Evolutionary conservation across 345 rosid species (phyloP), one percentile per base, ranked within the genome.

Genomic region (Populus tremula): DNA sequence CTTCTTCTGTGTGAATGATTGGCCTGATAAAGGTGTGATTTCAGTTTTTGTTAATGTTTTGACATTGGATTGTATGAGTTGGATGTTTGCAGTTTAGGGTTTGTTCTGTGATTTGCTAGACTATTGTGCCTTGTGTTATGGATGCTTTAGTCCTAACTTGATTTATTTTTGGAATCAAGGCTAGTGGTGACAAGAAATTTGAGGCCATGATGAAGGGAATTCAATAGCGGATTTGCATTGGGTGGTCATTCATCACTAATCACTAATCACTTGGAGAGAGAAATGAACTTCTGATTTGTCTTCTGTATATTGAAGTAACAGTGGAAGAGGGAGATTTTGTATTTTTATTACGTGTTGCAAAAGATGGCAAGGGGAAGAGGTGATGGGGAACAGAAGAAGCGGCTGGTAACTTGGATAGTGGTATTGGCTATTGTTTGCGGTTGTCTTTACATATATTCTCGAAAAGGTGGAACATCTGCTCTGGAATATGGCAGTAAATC

Each of bases 331-430:
- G 54, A 69, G 53, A 38, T 38, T n/a, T 69, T 69, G 33, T 23
- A 21, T 69, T n/a, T 39, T 17, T 59, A 25, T 5, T 69, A 2
- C 53, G n/a, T 25, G 72, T 69, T 69, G 54, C 5, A 1, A 41
- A 69, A 21, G 72, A 69, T 69, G 72, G 12, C 72, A 95, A 94
- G 98, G 87, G 97, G 97, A 85, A 94, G 97, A 88, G 79, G 97
- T 67, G 97, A 96, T 73, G 97, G 90, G 78, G 87, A 87, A 78
- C 97, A 91, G 78, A 96, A 91, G 92, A 94, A 89, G 89, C 90
- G 91, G 66, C 74, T 96, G 18, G 82, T 92, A 76, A 88, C 91
- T 76, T 84, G 85, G 0, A 67, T 90, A 59, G 86, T 90, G 79
- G 75, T 83, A 17, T 83, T 89, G 65, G 87, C 88, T 16, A 33